A percentile compares a stretch with the other conserved stretches of the same genome.
phyloP scores from a whole-genome alignment of 169 alveolate species.

The Cryptosporidium parvum region DNA sequence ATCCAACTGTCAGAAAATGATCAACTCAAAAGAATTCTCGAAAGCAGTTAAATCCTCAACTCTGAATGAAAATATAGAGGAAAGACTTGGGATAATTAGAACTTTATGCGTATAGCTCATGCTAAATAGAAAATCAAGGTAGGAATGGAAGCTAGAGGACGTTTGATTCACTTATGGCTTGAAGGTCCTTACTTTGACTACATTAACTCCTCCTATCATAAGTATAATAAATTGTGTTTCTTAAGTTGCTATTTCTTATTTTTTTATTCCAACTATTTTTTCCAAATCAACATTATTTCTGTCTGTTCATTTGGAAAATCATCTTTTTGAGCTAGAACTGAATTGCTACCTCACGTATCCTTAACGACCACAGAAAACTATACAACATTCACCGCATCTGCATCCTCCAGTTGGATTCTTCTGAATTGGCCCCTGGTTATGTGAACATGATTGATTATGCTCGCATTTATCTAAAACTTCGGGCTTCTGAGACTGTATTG shows the following conservation, averaged over 20 bases:
- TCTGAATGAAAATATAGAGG: background rate
- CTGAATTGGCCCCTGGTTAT: background rate
- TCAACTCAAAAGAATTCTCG: slow-evolving; percentile 8
- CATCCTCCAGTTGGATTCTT: slow-evolving; percentile 7
- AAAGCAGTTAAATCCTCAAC: background rate
- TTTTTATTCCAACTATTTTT: too few relatives aligned
- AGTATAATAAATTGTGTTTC: too few relatives aligned
- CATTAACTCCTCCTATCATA: background rate
- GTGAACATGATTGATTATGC: background rate
- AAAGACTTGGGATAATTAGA: background rate
- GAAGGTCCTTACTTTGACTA: background rate
- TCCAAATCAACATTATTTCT: background rate
- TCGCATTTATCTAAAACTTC: background rate
- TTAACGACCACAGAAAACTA: background rate
- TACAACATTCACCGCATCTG: slow-evolving; percentile 7
- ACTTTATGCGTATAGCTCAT: background rate
- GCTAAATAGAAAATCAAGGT: background rate
- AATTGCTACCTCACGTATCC: background rate
- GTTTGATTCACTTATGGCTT: too few relatives aligned
- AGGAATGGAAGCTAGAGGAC: background rate
- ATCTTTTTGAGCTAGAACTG: background rate
- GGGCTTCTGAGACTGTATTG: background rate
- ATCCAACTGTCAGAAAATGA: slow-evolving; percentile 3
- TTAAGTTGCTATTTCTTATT: too few relatives aligned
- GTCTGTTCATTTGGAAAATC: background rate